Base-by-base conservation (phyloP, 2,329 filamentous ascomycete genomes). In the Boeremia exigua region DNA sequence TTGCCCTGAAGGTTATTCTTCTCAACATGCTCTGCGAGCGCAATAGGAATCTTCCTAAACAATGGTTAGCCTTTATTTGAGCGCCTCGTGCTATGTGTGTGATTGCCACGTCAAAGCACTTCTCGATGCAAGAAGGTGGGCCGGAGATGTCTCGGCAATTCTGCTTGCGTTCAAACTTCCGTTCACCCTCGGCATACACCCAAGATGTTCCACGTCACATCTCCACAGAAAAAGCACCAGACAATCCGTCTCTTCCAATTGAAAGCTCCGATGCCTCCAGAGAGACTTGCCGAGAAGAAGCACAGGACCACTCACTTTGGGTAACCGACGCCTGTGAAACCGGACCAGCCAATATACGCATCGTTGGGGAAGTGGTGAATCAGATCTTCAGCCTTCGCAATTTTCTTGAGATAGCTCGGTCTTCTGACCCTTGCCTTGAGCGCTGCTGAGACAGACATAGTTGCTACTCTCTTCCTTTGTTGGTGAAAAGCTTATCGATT, bases 291-390 rank as follows among this genome's bases (percentile, higher is more conserved):
- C 37, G 5, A 10, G 11, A 19, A 2, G 10, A 27, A 37, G 11
- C 28, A 9, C 5, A 27, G n/a, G 9, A 42, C 29, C 29, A 80
- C 85, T 68, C 79, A 90, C 89, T 95, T 95, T 61, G 91, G 91
- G 79, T 95, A 95, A 56, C 91, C 91, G 49, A 96, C 91, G 67
- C 91, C 92, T 11, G 92, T 96, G 78, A 96, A 96, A 9, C 92
- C 92, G 61, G 88, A 92, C 92, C 92, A 96, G 70, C 92, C 92
- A 68, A 96, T 86, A 76, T 95, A 95, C n/a, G 90, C 79, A 71
- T 88, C 88, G 81, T 95, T 86, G 62, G 92, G 92, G 69, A 96
- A 96, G 65, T 90, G 83, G 61, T 89, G 83, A 57, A 96, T 83
- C 61, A 96, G 77, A 74, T 96, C 91, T 75, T 95, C 86, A 33